These are phyloP conservation scores for Xylaria intraflava DNA, from an alignment of 495 filamentous ascomycete genomes.

Conservation along the genomic window DNA sequence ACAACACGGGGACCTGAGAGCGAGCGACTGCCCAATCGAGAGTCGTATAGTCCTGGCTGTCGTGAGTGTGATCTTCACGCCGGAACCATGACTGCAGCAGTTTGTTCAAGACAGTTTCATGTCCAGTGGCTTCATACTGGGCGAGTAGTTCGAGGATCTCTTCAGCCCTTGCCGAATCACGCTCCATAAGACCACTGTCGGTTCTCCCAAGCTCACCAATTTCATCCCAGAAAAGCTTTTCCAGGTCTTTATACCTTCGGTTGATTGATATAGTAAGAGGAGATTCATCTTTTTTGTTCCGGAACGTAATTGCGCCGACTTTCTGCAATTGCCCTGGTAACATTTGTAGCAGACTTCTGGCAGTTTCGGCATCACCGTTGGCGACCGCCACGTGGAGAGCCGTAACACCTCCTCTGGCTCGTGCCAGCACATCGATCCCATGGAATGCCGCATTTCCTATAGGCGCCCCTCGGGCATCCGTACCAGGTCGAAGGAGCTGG, in stretches of 20 bases:
- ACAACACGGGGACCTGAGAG: constrained; percentile 7
- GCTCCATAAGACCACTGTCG: neutral
- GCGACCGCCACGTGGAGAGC: no score
- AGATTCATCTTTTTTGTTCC: neutral
- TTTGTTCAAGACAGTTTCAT: neutral
- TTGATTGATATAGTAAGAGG: neutral
- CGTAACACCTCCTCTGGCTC: no score
- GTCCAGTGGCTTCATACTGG: neutral
- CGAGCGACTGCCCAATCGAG: neutral
- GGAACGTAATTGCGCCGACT: neutral
- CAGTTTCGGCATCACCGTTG: neutral
- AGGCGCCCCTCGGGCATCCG: no score
- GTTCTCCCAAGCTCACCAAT: neutral
- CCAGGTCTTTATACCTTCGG: neutral
- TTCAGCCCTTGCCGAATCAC: neutral
- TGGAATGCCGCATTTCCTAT: no score
- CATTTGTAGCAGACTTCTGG: neutral
- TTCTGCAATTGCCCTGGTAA: neutral
- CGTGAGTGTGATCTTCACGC: neutral
- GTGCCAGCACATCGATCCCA: no score
- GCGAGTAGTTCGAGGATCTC: neutral
- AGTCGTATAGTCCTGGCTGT: neutral
- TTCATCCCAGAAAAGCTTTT: neutral
- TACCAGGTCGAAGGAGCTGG: no score
- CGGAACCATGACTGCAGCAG: neutral